phyloP scores from a whole-genome alignment of 2,329 filamentous ascomycete genomes.

The Colletotrichum euphorbiae region DNA sequence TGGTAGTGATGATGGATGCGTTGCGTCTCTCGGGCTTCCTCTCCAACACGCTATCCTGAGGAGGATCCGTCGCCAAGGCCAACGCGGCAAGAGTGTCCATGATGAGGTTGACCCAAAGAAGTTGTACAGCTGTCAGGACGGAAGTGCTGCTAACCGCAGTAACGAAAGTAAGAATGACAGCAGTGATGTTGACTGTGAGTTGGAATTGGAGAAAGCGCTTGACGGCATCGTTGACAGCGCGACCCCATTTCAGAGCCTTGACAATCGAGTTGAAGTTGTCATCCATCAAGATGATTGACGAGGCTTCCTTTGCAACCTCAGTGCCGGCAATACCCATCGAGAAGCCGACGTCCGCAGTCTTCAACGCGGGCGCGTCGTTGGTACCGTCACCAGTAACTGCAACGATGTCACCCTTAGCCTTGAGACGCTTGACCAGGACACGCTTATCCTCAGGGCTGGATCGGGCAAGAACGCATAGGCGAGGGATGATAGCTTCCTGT shows the following conservation, averaged over 20 bases:
- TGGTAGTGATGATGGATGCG: conserved; percentile 78
- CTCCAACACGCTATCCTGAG: conserved; percentile 81
- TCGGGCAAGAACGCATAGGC: conserved; percentile 77
- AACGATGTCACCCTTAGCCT: conserved; percentile 80
- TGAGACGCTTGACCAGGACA: conserved; percentile 76
- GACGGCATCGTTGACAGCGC: conserved; percentile 81
- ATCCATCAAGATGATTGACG: conserved; percentile 87
- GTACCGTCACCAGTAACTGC: conserved; percentile 87
- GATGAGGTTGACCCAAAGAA: conserved; percentile 96
- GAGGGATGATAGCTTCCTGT: conserved; percentile 75
- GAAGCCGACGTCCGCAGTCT: conserved; percentile 85
- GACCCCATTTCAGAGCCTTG: conserved; percentile 84
- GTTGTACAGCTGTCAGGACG: conserved; percentile 88
- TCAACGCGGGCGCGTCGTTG: conserved; percentile 85
- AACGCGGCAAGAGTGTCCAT: conserved; percentile 96
- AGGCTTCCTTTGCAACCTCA: conserved; percentile 87
- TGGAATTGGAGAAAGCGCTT: conserved; percentile 83
- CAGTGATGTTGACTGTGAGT: conserved; percentile 91
- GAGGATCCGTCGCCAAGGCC: conserved; percentile 90
- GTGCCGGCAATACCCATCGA: conserved; percentile 88
- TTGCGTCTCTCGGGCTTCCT: conserved; percentile 74
- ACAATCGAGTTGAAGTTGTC: conserved; percentile 91
- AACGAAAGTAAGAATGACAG: conserved; percentile 87
- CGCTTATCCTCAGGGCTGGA: conserved; percentile 84
- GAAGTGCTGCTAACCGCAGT: conserved; percentile 80